Percentiles rank a stretch among this genome's conserved stretches.
Evolutionary conservation across 805 yeast genomes (phyloP).

Genomic region (Pichia pseudocactophila): DNA sequence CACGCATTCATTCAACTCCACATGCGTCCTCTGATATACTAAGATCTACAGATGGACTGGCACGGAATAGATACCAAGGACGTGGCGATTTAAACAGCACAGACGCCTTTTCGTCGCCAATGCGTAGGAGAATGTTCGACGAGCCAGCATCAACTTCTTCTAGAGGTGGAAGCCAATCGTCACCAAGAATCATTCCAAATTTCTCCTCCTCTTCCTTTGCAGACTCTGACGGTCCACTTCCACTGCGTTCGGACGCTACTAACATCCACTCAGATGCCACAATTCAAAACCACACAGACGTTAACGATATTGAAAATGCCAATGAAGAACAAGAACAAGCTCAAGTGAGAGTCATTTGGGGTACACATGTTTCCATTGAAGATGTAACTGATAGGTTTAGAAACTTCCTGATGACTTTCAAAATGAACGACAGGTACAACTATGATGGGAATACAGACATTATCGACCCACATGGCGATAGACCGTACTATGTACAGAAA

Average conservation of each 20-base stretch:
- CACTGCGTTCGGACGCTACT: slow-evolving; percentile 11
- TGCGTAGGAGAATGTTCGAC: slow-evolving; percentile 51
- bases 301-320: not conserved
- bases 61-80: slow-evolving; percentile 39
- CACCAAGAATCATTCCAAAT: slow-evolving; percentile 8
- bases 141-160: slow-evolving; percentile 23
- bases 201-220: slow-evolving; percentile 18
- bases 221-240: slow-evolving; percentile 12
- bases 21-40: slow-evolving; percentile 23
- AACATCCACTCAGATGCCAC: slow-evolving; percentile 5
- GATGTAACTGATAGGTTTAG: slow-evolving; percentile 77
- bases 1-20: slow-evolving; percentile 23
- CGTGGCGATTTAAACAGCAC: slow-evolving; percentile 75
- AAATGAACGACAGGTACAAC: slow-evolving; percentile 58
- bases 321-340: slow-evolving; percentile 34
- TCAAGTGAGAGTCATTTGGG: slow-evolving; percentile 93
- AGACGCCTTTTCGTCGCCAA: slow-evolving; percentile 62
- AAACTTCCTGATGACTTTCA: slow-evolving; percentile 76
- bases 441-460: slow-evolving; percentile 34
- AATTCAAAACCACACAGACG: not conserved
- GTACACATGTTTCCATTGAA: slow-evolving; percentile 89
- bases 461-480: slow-evolving; percentile 50
- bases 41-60: slow-evolving; percentile 34
- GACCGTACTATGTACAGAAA: slow-evolving; percentile 62
- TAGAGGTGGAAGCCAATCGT: not conserved